phyloP scores from a whole-genome alignment of 2,329 filamentous ascomycete genomes.

The Achaetomium macrosporum region DNA sequence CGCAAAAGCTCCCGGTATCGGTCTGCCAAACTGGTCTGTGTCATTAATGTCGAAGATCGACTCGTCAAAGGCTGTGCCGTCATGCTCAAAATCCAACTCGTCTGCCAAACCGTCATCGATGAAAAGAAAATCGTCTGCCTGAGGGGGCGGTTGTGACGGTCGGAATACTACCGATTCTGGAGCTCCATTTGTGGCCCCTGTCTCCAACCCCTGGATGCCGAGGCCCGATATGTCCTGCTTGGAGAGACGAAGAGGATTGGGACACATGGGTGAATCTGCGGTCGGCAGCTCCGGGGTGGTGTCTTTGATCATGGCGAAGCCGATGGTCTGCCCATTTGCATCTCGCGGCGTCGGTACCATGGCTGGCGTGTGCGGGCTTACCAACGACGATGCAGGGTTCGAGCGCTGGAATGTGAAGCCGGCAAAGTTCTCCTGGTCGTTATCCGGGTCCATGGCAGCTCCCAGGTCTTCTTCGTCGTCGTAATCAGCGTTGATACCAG shows the following conservation, averaged over 20 bases:
- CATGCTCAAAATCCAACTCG: conserved; percentile 44
- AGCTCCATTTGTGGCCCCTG: conserved; percentile 2
- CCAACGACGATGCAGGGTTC: conserved; percentile 43
- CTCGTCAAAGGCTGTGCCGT: conserved; percentile 61
- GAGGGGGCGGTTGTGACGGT: background rate
- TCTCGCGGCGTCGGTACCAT: conserved; percentile 51
- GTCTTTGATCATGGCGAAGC: conserved; percentile 49
- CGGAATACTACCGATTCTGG: conserved; percentile 9
- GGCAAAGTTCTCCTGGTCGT: conserved; percentile 56
- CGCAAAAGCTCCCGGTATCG: conserved; percentile 53
- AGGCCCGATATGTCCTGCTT: conserved; percentile 32
- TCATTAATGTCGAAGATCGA: conserved; percentile 66
- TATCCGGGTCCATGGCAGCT: conserved; percentile 41
- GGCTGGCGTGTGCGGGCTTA: conserved; percentile 45
- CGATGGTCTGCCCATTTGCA: conserved; percentile 48
- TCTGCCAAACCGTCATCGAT: conserved; percentile 54
- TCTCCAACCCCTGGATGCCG: conserved; percentile 33
- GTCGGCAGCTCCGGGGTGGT: conserved; percentile 30
- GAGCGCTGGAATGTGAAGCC: conserved; percentile 55
- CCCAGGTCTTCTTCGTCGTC: conserved; percentile 28
- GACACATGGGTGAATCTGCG: conserved; percentile 17
- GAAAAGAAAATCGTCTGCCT: conserved; percentile 56
- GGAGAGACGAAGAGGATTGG: conserved; percentile 7
- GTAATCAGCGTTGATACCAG: conserved; percentile 43
- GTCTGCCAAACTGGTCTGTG: conserved; percentile 56